Base-by-base conservation (phyloP, 2,329 filamentous ascomycete genomes). In the Beauveria sp. region DNA sequence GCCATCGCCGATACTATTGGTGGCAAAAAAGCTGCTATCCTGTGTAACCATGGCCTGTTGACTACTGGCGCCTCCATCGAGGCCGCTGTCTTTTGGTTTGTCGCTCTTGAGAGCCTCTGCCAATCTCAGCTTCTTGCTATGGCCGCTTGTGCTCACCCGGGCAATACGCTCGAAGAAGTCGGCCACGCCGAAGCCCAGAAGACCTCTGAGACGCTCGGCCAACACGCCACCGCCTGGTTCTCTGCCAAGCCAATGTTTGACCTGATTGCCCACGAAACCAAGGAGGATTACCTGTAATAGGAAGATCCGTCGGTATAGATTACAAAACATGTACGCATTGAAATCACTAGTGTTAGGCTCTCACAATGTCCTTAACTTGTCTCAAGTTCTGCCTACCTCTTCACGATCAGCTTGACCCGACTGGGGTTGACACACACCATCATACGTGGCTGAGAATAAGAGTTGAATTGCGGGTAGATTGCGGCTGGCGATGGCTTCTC, bases 201-300 rank as follows among this genome's bases (percentile, higher is more conserved):
- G 67, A 91, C 89, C 0, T 86, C 83, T 67, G 84, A 87, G 72
- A 80, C 83, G 0, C 77, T 91, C 3, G 89, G 89, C 0, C 81
- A 77, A 0, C 78, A 81, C 18, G 68, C 71, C 40, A 86, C 84
- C 0, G 88, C 88, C 0, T 91, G 83, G 79, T 92, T 91, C 69
- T 85, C 81, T 67, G 88, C 57, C 24, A 53, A 65, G 30, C 66
- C 66, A 12, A 28, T 63, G 16, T 65, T 64, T 42, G 42, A 63
- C 22, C 40, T 60, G 20, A 57, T 59, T n/a, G 45, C 55, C 3
- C 28, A 58, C 14, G 55, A 62, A 26, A 62, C 53, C 2, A 47
- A 30, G 40, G 60, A 62, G 38, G 53, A 62, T 30, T 62, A 62
- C 47, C 46, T 58, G 20, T 9, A 52, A 22, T 62, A 53, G 24